Evolutionary conservation across 208 protist species (phyloP), one percentile per base, ranked within the genome.

Genomic region (Crithidia expoeki): DNA sequence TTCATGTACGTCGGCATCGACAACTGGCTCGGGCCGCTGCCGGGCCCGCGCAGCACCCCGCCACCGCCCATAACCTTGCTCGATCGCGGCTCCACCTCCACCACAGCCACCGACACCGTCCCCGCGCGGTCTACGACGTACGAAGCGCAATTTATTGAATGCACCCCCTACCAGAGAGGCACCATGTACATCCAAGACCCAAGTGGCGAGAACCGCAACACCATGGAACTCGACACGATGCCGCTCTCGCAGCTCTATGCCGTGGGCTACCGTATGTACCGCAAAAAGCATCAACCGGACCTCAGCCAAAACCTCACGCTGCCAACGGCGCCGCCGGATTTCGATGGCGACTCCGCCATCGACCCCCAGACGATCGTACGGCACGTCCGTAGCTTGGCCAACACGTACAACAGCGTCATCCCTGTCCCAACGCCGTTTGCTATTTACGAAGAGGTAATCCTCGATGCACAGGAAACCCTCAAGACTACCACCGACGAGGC

Each of bases 151-250:
- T 86, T 79, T 63, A 73, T 79, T 5, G 47, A 84, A 21, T 68
- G 76, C 21, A 30, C 72, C 9, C 53, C 75, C 1, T 84, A 90
- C 42, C 68, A 86, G 32, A 83, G 78, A 25, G 88, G 85, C 38
- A 79, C 81, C 46, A 68, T 93, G 40, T 94, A 92, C 70, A 77
- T 85, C 27, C 88, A 94, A 34, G 79, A 90, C 68, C 79, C 80
- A 0, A 81, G 63, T 59, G 76, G 80, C 17, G 52, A 80, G 10
- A 75, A 70, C 33, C 58, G 63, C 27, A 57, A 76, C 58, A 56
- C 74, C 2, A 62, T 74, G 42, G 61, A 84, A 19, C 51, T 90
- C 23, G 73, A 80, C 47, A 81, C 76, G 38, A 36, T 93, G 27
- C 72, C 84, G 21, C 75, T 93, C 49, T 74, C 85, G 6, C 73